These are phyloP conservation scores for Cerrena zonata DNA, from an alignment of 1,284 basidiomycete species.

Conservation along the genomic window DNA sequence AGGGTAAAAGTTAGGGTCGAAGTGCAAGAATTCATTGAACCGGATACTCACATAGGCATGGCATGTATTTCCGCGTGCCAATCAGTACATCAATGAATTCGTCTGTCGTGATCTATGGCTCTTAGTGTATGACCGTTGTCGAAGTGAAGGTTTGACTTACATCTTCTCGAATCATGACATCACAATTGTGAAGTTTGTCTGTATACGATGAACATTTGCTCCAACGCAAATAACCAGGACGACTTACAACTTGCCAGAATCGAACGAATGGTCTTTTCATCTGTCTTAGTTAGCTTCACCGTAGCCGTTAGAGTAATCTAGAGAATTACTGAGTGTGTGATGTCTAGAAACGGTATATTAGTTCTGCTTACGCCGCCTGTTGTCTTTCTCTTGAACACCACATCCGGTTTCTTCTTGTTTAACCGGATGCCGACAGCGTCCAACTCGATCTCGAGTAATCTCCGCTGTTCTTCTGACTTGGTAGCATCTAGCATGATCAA, in stretches of 20 bases:
- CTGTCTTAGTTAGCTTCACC: conserved; percentile 89
- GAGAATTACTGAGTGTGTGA: neutral
- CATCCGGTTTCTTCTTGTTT: conserved; percentile 85
- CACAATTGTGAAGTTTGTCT: conserved; percentile 89
- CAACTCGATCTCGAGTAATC: conserved; percentile 84
- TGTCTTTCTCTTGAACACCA: conserved; percentile 79
- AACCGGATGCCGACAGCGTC: conserved; percentile 95
- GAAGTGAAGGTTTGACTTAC: conserved; percentile 39
- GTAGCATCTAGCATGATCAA: conserved; percentile 94
- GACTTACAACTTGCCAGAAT: conserved; percentile 81
- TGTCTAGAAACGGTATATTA: neutral
- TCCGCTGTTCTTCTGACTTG: conserved; percentile 89
- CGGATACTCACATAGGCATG: conserved; percentile 66
- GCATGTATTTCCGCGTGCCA: conserved; percentile 91
- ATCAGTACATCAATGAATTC: conserved; percentile 97
- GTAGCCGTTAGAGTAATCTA: conserved; percentile 76
- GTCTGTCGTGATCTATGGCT: conserved; percentile 80
- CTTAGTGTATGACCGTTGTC: conserved; percentile 7
- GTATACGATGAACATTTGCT: conserved; percentile 8
- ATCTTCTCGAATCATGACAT: conserved; percentile 95
- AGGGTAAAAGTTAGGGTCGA: neutral
- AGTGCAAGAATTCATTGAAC: neutral
- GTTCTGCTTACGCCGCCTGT: conserved; percentile 76
- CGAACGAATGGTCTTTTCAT: conserved; percentile 89
- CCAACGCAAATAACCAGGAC: conserved; percentile 1